Conservation (phyloP, 495 filamentous ascomycete genomes). For the Eremomyces bilateralis region DNA sequence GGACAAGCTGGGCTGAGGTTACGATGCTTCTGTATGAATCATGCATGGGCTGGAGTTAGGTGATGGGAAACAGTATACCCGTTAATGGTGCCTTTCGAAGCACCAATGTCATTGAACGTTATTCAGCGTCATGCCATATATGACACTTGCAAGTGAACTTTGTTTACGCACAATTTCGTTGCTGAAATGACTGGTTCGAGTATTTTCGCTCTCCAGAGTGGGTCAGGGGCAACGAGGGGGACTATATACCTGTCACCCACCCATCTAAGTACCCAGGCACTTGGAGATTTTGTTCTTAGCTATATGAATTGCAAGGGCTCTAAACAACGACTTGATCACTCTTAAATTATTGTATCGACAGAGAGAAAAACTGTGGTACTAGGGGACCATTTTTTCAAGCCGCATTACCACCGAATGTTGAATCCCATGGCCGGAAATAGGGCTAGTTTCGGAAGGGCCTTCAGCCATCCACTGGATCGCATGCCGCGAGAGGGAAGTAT, state of each 20-base stretch:
- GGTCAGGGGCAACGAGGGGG: too few relatives aligned
- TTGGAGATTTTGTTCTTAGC: background rate
- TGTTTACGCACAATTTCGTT: background rate
- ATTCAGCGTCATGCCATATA: too few relatives aligned
- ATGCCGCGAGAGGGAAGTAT: background rate
- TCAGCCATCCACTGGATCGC: background rate
- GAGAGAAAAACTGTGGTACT: background rate
- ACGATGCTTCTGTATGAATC: too few relatives aligned
- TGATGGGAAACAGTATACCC: too few relatives aligned
- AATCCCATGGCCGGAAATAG: background rate
- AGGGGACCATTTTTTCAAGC: background rate
- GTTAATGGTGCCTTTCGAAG: too few relatives aligned
- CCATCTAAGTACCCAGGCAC: background rate
- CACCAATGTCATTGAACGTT: too few relatives aligned
- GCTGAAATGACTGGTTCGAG: background rate
- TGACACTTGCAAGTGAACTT: too few relatives aligned
- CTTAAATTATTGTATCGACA: background rate
- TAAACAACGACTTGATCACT: background rate
- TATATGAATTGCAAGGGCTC: background rate
- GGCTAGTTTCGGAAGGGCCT: background rate
- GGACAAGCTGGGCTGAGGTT: conserved; percentile 63
- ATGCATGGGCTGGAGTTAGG: too few relatives aligned
- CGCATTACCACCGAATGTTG: background rate
- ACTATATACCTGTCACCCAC: too few relatives aligned
- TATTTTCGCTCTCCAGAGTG: background rate